Conservation (phyloP, 2,329 filamentous ascomycete genomes). For the Onygenales sp. region DNA sequence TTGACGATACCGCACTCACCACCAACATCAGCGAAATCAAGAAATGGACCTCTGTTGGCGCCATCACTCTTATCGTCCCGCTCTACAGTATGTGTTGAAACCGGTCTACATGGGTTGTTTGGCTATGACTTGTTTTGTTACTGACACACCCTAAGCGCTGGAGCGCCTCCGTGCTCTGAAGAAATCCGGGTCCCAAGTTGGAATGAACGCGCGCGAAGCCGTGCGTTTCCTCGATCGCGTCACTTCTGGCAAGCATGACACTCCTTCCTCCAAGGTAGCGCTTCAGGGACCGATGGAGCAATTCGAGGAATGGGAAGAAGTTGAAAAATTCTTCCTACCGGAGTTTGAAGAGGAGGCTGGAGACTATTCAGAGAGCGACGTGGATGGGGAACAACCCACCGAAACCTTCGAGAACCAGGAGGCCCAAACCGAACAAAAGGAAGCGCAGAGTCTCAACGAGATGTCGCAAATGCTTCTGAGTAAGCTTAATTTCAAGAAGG, state of each 20-base stretch:
- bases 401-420: slow-evolving; percentile 3
- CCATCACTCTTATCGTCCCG: slow-evolving; percentile 41
- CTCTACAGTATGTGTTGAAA: slow-evolving; percentile 37
- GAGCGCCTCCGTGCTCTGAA: slow-evolving; percentile 38
- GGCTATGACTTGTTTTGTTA: background rate
- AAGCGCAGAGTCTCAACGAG: slow-evolving; percentile 21
- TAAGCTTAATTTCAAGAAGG: slow-evolving; percentile 39
- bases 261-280: slow-evolving; percentile 32
- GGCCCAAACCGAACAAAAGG: slow-evolving; percentile 3
- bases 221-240: slow-evolving; percentile 43
- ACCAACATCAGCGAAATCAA: slow-evolving; percentile 45
- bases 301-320: slow-evolving; percentile 37
- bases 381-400: slow-evolving; percentile 4
- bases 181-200: slow-evolving; percentile 36
- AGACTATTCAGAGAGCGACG: slow-evolving; percentile 6
- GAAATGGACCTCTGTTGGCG: slow-evolving; percentile 40
- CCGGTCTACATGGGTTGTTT: background rate
- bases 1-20: slow-evolving; percentile 43
- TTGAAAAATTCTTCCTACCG: slow-evolving; percentile 36
- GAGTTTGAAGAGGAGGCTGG: slow-evolving; percentile 32
- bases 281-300: slow-evolving; percentile 42
- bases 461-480: slow-evolving; percentile 39
- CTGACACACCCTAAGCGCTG: slow-evolving; percentile 26
- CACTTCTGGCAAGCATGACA: slow-evolving; percentile 37
- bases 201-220: slow-evolving; percentile 42